Base-by-base conservation (phyloP, 441 rosid species). In the Breynia disticha region DNA sequence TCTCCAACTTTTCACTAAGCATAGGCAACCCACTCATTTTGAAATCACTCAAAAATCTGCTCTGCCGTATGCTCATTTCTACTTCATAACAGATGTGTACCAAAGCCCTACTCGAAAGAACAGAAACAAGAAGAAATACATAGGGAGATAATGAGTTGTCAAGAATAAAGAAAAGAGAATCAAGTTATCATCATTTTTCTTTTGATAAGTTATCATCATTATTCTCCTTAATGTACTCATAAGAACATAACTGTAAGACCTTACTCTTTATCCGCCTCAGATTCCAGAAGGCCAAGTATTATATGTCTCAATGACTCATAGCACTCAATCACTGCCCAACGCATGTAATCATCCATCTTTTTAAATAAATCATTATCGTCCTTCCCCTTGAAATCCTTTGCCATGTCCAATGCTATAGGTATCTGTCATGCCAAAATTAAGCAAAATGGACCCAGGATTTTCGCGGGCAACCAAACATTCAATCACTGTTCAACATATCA, bases 321-420 rank as follows among this genome's bases (percentile, higher is more conserved):
- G 69, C 84, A 84, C 69, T 94, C 99, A 38, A 72, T 76, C 20
- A 94, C 80, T 21, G 97, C 97, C 11, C 79, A 79, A 53, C 21
- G 71, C 97, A 87, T 89, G 67, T 87, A 89, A 46, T 73, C 76
- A 66, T 90, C 99, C 66, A 94, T 90, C 81, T 76, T 94, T 83
- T 63, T 94, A 64, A 82, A 80, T 54, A 94, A 78, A 35, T 85
- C 91, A 4, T 48, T 77, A 41, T 85, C 96, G 38, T 79, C 90
- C 66, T 72, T 80, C 52, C 81, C 89, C 67, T 70, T 87, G 70
- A 84, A 89, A 72, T 94, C 97, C 73, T 87, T 94, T 66, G 96
- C 97, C 96, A 85, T 89, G 81, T 90, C 97, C 69, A 94, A 66
- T 61, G 99, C 99, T 67, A 90, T 90, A 32, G 94, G 97, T 74